Conservation (phyloP, 225 moss, liverwort and hornwort species). For the Pseudisothecium myosuroides region DNA sequence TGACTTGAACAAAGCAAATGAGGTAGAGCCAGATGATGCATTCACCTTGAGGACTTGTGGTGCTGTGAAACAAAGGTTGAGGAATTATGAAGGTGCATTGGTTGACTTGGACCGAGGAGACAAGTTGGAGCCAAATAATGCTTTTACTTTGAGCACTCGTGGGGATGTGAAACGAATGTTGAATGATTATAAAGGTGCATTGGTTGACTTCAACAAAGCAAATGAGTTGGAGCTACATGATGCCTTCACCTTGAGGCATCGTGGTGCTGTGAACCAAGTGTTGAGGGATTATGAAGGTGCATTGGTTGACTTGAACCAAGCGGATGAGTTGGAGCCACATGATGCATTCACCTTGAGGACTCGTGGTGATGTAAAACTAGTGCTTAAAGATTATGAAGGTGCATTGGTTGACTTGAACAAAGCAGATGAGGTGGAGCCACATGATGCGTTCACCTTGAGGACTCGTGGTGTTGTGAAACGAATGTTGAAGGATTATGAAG, state of each 20-base stretch:
- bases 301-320: neutral
- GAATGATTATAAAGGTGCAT: neutral
- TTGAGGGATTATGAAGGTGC: neutral
- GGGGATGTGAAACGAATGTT: neutral
- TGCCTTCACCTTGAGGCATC: rapidly evolving
- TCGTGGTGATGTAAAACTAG: too few relatives aligned
- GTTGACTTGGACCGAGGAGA: neutral
- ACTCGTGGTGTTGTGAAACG: neutral
- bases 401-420: too few relatives aligned
- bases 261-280: rapidly evolving
- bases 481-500: neutral
- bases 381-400: too few relatives aligned
- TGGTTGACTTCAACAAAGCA: rapidly evolving
- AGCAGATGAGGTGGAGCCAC: too few relatives aligned
- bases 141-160: rapidly evolving
- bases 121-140: neutral
- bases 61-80: neutral
- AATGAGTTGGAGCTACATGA: rapidly evolving
- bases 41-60: neutral
- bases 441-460: too few relatives aligned
- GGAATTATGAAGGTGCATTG: neutral
- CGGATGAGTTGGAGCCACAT: too few relatives aligned
- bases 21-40: rapidly evolving
- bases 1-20: neutral
- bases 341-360: too few relatives aligned